Percentiles rank a stretch among this genome's conserved stretches.
These are phyloP conservation scores for Akanthomyces dipterigenus DNA, from an alignment of 2,329 filamentous ascomycete genomes.

Conservation along the genomic window DNA sequence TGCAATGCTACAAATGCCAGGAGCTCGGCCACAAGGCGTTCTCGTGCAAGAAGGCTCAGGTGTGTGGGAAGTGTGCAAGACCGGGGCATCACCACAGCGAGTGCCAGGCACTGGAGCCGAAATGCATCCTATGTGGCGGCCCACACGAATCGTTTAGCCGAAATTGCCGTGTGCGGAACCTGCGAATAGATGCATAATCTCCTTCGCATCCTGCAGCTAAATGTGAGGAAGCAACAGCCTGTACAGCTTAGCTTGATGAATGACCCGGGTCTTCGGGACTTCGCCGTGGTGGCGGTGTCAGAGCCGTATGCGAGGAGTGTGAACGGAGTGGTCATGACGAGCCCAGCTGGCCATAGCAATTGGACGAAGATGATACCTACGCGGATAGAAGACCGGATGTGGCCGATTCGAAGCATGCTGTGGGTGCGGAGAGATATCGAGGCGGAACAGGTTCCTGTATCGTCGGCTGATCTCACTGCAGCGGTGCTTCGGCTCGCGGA, in stretches of 20 bases:
- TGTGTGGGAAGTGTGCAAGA: slow-evolving; percentile 14
- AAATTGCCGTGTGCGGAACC: slow-evolving; percentile 18
- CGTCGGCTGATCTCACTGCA: slow-evolving; percentile 12
- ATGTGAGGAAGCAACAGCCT: slow-evolving; percentile 13
- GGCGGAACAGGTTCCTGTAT: slow-evolving; percentile 13
- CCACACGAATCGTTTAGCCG: slow-evolving; percentile 19
- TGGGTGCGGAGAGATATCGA: slow-evolving; percentile 15
- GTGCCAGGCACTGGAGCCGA: slow-evolving; percentile 14
- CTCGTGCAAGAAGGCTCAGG: slow-evolving; percentile 19
- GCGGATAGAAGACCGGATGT: slow-evolving; percentile 7
- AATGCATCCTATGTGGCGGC: slow-evolving; percentile 16
- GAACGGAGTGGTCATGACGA: slow-evolving; percentile 14
- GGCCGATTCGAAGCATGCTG: slow-evolving; percentile 17
- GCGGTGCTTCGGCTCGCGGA: neutral
- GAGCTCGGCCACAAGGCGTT: slow-evolving; percentile 22
- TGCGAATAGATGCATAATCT: slow-evolving; percentile 15
- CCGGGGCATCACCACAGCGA: slow-evolving; percentile 17
- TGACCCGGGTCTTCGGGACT: slow-evolving; percentile 13
- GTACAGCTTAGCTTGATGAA: slow-evolving; percentile 17
- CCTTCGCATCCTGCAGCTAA: slow-evolving; percentile 14
- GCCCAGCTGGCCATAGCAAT: slow-evolving; percentile 12
- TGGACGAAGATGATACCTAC: slow-evolving; percentile 16
- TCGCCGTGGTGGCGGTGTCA: slow-evolving; percentile 14
- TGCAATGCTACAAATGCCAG: slow-evolving; percentile 26
- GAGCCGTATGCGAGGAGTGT: slow-evolving; percentile 13